A percentile compares a stretch with the other conserved stretches of the same genome.
Conservation (phyloP, 2,329 filamentous ascomycete genomes). For the Zymoseptoria pseudotritici region DNA sequence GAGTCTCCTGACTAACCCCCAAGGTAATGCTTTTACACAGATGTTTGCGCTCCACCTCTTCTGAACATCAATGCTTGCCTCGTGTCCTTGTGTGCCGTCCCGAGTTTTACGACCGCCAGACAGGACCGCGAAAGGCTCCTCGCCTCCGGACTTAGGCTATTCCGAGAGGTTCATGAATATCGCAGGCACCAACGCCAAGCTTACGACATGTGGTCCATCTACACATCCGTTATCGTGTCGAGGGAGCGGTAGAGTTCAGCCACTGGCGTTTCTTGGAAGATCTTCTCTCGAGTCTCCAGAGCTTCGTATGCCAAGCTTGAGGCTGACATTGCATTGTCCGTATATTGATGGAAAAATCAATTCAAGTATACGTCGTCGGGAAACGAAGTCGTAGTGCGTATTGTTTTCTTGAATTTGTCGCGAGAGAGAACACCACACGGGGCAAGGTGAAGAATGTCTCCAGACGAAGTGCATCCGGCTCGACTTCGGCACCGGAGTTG, state of each 20-base stretch:
- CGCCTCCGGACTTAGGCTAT: background rate
- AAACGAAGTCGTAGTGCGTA: background rate
- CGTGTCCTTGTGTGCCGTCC: background rate
- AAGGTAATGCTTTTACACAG: too few relatives aligned
- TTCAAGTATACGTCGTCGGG: too few relatives aligned
- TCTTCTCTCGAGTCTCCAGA: background rate
- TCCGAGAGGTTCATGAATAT: background rate
- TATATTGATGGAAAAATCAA: too few relatives aligned
- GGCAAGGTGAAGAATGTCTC: background rate
- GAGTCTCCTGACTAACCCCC: too few relatives aligned
- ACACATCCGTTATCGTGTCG: background rate
- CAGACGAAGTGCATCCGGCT: background rate
- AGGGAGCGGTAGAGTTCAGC: background rate
- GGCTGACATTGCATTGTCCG: background rate
- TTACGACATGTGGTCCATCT: background rate
- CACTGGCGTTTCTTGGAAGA: background rate
- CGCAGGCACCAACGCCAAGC: background rate
- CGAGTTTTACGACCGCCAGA: background rate
- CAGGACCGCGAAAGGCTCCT: background rate
- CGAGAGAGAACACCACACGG: too few relatives aligned
- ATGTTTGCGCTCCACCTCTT: background rate
- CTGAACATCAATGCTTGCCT: background rate
- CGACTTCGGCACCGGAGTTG: background rate
- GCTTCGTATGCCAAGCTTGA: background rate
- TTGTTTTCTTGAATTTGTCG: too few relatives aligned